Percentiles rank a stretch among this genome's conserved stretches.
Conservation (phyloP, 305 asterid species). For the Fraxinus albicans region DNA sequence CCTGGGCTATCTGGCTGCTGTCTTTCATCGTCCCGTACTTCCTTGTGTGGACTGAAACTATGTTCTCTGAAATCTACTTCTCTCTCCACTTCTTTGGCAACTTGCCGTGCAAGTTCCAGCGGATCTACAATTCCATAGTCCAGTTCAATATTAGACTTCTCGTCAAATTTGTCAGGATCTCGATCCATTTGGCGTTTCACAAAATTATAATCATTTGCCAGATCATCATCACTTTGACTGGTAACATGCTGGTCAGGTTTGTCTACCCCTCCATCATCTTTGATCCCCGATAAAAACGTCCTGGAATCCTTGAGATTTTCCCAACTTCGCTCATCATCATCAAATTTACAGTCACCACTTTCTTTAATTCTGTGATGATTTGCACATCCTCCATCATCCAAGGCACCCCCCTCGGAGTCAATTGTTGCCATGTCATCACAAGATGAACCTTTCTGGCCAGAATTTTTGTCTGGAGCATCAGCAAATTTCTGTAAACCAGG, state of each 20-base stretch:
- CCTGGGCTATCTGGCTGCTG: slow-evolving; percentile 50
- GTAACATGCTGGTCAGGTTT: slow-evolving; percentile 31
- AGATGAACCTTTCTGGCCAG: slow-evolving; percentile 21
- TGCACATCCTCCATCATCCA: slow-evolving; percentile 32
- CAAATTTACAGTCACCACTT: slow-evolving; percentile 27
- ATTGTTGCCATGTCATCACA: slow-evolving; percentile 25
- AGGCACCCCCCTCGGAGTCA: slow-evolving; percentile 35
- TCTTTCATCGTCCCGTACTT: slow-evolving; percentile 35
- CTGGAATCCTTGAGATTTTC: slow-evolving; percentile 20
- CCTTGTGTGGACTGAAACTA: slow-evolving; percentile 61
- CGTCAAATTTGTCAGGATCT: slow-evolving; percentile 17
- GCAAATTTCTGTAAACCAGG: slow-evolving; percentile 26
- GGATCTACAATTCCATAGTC: slow-evolving; percentile 65
- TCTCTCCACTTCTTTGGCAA: slow-evolving; percentile 85
- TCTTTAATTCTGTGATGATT: slow-evolving; percentile 36
- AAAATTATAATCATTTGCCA: slow-evolving; percentile 22
- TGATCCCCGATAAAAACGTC: slow-evolving; percentile 19
- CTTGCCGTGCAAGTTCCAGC: slow-evolving; percentile 77
- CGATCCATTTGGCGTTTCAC: slow-evolving; percentile 21
- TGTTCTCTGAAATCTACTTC: slow-evolving; percentile 63
- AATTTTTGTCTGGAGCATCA: slow-evolving; percentile 25
- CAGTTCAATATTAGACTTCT: slow-evolving; percentile 34
- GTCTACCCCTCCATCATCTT: slow-evolving; percentile 26
- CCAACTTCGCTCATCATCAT: slow-evolving; percentile 27
- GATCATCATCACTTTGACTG: slow-evolving; percentile 3